A percentile compares a stretch with the other conserved stretches of the same genome.
These are phyloP conservation scores for Schoenoplectus tabernaemontani DNA, from an alignment of 202 grass and related monocot species.

Conservation along the genomic window DNA sequence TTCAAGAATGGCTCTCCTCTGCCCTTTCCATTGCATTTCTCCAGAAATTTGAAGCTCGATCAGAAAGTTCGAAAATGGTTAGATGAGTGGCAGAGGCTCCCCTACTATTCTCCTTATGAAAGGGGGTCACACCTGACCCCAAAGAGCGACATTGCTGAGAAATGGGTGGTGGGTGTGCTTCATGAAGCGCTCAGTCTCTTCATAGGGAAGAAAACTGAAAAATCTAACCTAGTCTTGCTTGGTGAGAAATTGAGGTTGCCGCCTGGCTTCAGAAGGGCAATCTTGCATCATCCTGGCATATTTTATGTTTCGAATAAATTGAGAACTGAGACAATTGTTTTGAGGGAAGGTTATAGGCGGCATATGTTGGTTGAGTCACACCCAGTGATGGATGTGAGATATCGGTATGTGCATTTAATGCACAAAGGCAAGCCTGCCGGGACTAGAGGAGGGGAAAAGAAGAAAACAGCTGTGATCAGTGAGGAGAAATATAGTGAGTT, in stretches of 20 bases:
- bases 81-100: constrained; percentile 78
- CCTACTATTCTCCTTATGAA: constrained; percentile 80
- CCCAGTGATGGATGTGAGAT: constrained; percentile 76
- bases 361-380: constrained; percentile 72
- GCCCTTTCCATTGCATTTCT: constrained; percentile 59
- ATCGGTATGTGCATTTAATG: constrained; percentile 86
- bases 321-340: constrained; percentile 66
- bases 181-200: constrained; percentile 71
- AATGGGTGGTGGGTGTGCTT: constrained; percentile 66
- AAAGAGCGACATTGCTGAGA: constrained; percentile 66
- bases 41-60: constrained; percentile 54
- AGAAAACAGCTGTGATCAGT: neutral
- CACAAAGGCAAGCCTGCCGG: constrained; percentile 53
- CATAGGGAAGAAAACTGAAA: constrained; percentile 82
- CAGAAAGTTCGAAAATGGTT: constrained; percentile 87
- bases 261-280: constrained; percentile 64
- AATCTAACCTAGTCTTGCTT: constrained; percentile 59
- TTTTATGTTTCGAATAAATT: constrained; percentile 90
- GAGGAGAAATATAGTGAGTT: constrained; percentile 15
- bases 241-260: constrained; percentile 50
- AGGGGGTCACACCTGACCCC: constrained; percentile 47
- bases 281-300: constrained; percentile 67
- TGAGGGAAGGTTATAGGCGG: constrained; percentile 64
- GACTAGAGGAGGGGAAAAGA: constrained; percentile 27
- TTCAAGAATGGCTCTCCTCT: constrained; percentile 63